Percentiles rank a stretch among this genome's conserved stretches.
Conservation (phyloP, 1,139 yeast genomes). For the Magnusiomyces starmeri region DNA sequence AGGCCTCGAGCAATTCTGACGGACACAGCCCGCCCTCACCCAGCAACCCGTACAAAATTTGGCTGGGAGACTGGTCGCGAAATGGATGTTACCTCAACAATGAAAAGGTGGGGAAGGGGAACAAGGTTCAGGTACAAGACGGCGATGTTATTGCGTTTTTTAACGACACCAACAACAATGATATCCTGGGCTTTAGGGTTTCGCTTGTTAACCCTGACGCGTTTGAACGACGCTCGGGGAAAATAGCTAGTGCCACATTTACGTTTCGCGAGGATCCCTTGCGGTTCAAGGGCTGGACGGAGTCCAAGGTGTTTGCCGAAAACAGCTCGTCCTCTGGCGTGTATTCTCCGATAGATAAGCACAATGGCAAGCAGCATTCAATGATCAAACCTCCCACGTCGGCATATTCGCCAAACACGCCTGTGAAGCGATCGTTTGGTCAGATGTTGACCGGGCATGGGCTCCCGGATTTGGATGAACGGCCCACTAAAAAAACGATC, state of each 20-base stretch:
- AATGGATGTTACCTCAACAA: conserved; percentile 72
- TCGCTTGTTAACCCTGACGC: conserved; percentile 8
- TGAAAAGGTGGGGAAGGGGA: conserved; percentile 50
- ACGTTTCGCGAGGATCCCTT: background rate
- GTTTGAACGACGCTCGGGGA: conserved; percentile 2
- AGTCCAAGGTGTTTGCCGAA: background rate
- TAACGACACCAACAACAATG: conserved; percentile 45
- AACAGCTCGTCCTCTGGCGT: background rate
- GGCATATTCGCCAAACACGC: background rate
- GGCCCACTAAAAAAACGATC: too few relatives aligned
- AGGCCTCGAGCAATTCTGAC: conserved; percentile 33
- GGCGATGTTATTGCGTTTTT: conserved; percentile 63
- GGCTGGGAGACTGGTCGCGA: conserved; percentile 75
- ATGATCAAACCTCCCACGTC: background rate
- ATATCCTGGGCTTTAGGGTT: conserved; percentile 13
- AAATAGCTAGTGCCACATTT: background rate
- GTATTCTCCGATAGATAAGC: background rate
- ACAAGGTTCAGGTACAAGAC: conserved; percentile 52
- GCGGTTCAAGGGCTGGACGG: background rate
- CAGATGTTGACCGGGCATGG: too few relatives aligned
- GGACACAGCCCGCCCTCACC: conserved; percentile 12
- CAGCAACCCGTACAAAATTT: conserved; percentile 61
- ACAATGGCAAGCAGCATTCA: background rate
- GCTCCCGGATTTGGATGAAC: too few relatives aligned
- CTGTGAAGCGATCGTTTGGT: background rate